Evolutionary conservation across 2,329 filamentous ascomycete species (phyloP).

Genomic region (Teratosphaeria epicoccoides): DNA sequence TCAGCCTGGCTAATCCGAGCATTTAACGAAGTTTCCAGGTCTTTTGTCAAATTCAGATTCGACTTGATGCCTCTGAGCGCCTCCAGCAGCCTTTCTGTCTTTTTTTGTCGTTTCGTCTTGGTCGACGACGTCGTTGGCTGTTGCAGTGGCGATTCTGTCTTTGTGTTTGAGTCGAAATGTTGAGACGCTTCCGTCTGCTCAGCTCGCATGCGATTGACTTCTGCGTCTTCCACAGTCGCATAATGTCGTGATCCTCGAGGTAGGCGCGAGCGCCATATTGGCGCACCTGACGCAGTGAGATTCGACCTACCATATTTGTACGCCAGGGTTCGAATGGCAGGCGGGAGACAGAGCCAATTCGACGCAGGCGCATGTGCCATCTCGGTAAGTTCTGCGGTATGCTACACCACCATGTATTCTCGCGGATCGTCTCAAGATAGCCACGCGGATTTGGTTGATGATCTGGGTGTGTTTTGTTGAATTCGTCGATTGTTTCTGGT

Average conservation of each 20-base stretch:
- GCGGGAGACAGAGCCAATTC: constrained; percentile 1
- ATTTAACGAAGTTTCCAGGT: neutral
- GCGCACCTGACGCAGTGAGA: neutral
- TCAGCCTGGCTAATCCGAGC: neutral
- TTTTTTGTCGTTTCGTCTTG: neutral
- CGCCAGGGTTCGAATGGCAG: constrained; percentile 1
- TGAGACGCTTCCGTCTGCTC: neutral
- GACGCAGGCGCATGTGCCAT: neutral
- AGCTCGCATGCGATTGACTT: neutral
- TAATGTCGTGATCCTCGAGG: neutral
- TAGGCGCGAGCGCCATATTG: neutral
- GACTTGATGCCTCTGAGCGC: neutral
- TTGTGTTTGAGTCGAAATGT: neutral
- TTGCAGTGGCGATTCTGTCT: neutral
- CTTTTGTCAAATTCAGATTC: neutral
- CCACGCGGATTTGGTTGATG: too few species aligned
- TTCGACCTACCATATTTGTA: neutral
- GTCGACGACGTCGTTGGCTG: neutral
- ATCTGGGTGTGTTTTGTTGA: too few species aligned
- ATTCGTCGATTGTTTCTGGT: too few species aligned
- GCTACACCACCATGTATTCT: neutral
- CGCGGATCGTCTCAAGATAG: too few species aligned
- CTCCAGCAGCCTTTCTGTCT: neutral
- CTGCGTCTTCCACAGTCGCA: neutral
- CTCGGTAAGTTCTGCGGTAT: too few species aligned